Evolutionary conservation across 176 grass and related monocot genomes (phyloP).

Genomic region (Carex cristatella): DNA sequence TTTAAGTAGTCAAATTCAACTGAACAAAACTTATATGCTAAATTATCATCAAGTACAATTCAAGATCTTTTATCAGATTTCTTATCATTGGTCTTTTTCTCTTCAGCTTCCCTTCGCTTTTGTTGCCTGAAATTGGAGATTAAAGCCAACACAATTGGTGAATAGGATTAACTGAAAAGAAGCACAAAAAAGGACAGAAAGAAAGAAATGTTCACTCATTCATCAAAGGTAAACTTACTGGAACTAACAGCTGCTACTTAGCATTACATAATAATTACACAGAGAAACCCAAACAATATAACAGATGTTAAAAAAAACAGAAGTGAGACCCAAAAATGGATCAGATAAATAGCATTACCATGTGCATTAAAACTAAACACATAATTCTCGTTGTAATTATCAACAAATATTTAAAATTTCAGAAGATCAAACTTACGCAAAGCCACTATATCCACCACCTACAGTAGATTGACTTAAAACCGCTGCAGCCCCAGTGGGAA

Average conservation of each 20-base stretch:
- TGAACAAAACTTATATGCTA: background rate
- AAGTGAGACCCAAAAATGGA: background rate
- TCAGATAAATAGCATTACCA: background rate
- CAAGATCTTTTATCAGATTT: conserved; percentile 71
- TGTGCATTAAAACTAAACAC: background rate
- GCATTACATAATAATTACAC: background rate
- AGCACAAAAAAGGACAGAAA: background rate
- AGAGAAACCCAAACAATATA: too few species aligned
- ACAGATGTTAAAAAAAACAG: background rate
- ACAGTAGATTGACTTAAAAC: conserved; percentile 61
- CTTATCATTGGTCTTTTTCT: conserved; percentile 52
- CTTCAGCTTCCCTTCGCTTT: conserved; percentile 78
- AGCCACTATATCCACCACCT: conserved; percentile 86
- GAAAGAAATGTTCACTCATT: background rate
- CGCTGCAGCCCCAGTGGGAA: conserved; percentile 37
- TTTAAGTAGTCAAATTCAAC: background rate
- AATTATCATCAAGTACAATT: conserved; percentile 2
- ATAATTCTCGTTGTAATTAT: background rate
- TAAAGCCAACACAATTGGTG: background rate
- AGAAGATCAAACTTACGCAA: conserved; percentile 54
- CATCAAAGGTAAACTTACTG: background rate
- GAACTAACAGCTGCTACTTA: background rate
- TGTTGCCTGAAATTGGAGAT: conserved; percentile 66
- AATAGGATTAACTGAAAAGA: background rate
- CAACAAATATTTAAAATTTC: background rate